Base-by-base conservation (phyloP, 306 rosid species). In the Dryas alaskensis region DNA sequence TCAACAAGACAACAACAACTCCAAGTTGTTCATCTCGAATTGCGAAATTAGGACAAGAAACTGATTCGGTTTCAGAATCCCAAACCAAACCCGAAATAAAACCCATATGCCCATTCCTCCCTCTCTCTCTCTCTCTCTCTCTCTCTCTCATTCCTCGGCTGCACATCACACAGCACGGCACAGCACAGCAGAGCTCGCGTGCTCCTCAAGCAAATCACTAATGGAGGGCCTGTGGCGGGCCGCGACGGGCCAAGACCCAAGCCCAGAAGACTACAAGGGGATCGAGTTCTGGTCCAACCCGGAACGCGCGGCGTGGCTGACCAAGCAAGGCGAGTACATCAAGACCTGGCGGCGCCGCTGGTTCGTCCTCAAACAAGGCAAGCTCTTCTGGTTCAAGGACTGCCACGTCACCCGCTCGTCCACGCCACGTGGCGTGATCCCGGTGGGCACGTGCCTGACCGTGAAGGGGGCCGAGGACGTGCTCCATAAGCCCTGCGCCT, bases 301-400 rank as follows among this genome's bases (percentile, higher is more conserved):
- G 4, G 93, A 89, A 37, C 85, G 91, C 40, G 61, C 82, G 46
- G 86, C 88, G 7, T 87, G 91, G 91, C 79, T 87, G 31, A 84
- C 84, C 46, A 89, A 89, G 78, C 93, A 89, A 43, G 93, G 93
- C 72, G 93, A 89, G 11, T 89, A 86, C 84, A 81, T 89, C 77
- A 86, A 79, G 65, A 86, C 87, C 70, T 89, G 93, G 93, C 84
- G 93, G 5, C 93, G 93, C 79, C 88, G 93, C 25, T 89, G 93
- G 93, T 89, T 89, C 82, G 85, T 89, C 57, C 83, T 89, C 73
- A 87, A 87, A 57, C 91, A 84, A 53, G 88, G 88, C 4, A 87
- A 87, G 80, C 87, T 87, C 48, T 66, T 87, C 70, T 87, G 88
- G 91, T 87, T 87, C 80, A 87, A 87, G 73, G 87, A 82, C 53